phyloP scores from a whole-genome alignment of 1,284 basidiomycete species.

The Austroboletus olivaceoglutinosus region DNA sequence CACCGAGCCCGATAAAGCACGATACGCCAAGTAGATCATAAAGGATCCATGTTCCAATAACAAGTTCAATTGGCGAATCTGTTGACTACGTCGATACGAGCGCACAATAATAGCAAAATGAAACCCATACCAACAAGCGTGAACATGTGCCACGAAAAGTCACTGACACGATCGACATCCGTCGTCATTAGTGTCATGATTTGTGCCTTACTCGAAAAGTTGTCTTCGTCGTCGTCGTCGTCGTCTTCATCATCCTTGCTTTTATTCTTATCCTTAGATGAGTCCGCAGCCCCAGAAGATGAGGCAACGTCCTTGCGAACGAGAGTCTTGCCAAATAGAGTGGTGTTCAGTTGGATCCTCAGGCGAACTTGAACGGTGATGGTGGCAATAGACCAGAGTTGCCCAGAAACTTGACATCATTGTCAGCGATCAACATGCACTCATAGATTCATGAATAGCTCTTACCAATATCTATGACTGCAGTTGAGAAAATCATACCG shows the following conservation, averaged over 20 bases:
- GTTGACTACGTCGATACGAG: slow-evolving; percentile 17
- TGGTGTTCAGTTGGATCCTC: slow-evolving; percentile 80
- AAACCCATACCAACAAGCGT: slow-evolving; percentile 51
- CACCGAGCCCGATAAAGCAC: slow-evolving; percentile 78
- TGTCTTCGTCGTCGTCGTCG: slow-evolving; percentile 63
- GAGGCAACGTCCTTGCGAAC: slow-evolving; percentile 84
- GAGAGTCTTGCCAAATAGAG: slow-evolving; percentile 87
- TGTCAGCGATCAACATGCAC: slow-evolving; percentile 6
- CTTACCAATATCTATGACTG: slow-evolving; percentile 58
- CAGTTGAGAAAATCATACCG: slow-evolving; percentile 68
- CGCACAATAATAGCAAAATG: slow-evolving; percentile 3
- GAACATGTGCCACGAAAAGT: slow-evolving; percentile 81
- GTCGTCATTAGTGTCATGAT: slow-evolving; percentile 67
- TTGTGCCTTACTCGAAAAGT: slow-evolving; percentile 87
- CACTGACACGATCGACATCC: slow-evolving; percentile 86
- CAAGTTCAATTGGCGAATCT: slow-evolving; percentile 87
- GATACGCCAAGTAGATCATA: slow-evolving; percentile 81
- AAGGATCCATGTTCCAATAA: slow-evolving; percentile 78
- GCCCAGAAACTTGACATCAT: slow-evolving; percentile 35
- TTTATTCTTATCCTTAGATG: slow-evolving; percentile 24
- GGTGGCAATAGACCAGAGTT: slow-evolving; percentile 73
- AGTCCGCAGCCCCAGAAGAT: slow-evolving; percentile 37
- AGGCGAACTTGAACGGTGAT: slow-evolving; percentile 72
- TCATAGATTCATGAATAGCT: slow-evolving; percentile 2
- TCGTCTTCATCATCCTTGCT: slow-evolving; percentile 34